phyloP scores from a whole-genome alignment of 345 rosid genomes.

The Turritis glabra region DNA sequence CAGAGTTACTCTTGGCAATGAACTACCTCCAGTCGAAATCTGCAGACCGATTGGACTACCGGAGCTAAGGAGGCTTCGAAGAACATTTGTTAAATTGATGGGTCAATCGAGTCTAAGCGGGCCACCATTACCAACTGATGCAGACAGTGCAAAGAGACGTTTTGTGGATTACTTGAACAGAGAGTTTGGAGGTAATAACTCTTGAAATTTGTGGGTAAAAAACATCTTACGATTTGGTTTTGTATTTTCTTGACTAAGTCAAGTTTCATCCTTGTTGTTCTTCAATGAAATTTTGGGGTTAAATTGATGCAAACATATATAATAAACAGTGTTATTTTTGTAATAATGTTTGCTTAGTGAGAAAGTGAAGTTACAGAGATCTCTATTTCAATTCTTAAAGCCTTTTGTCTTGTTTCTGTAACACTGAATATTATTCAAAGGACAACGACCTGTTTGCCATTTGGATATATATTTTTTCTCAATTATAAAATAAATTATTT shows the following conservation, averaged over 20 bases:
- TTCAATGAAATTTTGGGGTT: neutral
- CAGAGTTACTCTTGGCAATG: slow-evolving; percentile 60
- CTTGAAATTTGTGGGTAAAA: slow-evolving; percentile 34
- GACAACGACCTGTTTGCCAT: neutral
- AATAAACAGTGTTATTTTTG: slow-evolving; percentile 6
- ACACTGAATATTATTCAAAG: neutral
- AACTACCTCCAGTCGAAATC: slow-evolving; percentile 56
- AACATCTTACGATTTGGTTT: slow-evolving; percentile 3
- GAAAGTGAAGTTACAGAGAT: neutral
- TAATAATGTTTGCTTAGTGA: slow-evolving; percentile 20
- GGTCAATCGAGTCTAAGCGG: slow-evolving; percentile 92
- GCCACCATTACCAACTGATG: slow-evolving; percentile 80
- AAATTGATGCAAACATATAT: neutral
- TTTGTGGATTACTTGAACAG: slow-evolving; percentile 91
- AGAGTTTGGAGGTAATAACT: slow-evolving; percentile 57
- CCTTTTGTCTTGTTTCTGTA: neutral
- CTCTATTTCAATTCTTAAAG: neutral
- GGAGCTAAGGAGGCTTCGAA: slow-evolving; percentile 78
- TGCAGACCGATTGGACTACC: slow-evolving; percentile 81
- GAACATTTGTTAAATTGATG: slow-evolving; percentile 83
- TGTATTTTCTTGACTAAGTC: neutral
- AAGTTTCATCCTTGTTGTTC: neutral
- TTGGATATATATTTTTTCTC: neutral
- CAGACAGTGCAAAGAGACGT: slow-evolving; percentile 87
- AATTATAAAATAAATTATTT: neutral